These are phyloP conservation scores for Sicyos baderoa DNA, from an alignment of 306 rosid species.

Conservation along the genomic window DNA sequence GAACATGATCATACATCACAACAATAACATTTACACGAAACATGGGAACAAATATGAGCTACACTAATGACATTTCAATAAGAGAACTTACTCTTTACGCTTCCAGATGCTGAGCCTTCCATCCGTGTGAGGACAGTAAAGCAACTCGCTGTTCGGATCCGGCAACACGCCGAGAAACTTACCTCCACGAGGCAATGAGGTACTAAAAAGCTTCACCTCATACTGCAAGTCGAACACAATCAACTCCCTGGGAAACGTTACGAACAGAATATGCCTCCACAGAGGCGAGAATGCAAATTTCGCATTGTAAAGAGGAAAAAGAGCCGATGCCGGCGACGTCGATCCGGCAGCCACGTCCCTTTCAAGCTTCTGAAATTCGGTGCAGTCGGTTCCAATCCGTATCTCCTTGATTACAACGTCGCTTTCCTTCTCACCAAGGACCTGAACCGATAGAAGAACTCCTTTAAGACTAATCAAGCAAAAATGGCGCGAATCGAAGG, in stretches of 20 bases:
- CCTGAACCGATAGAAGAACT: constrained; percentile 48
- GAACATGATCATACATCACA: neutral
- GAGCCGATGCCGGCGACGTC: constrained; percentile 45
- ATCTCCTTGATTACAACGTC: constrained; percentile 51
- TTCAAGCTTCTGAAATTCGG: constrained; percentile 62
- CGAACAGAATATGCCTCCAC: constrained; percentile 68
- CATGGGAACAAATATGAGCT: neutral
- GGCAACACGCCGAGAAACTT: constrained; percentile 84
- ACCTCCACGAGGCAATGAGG: constrained; percentile 78
- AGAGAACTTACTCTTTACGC: constrained; percentile 64
- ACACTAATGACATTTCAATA: neutral
- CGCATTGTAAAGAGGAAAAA: constrained; percentile 50
- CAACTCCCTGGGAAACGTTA: constrained; percentile 84
- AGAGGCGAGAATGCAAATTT: constrained; percentile 64
- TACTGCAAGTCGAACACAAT: constrained; percentile 86
- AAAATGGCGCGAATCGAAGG: constrained; percentile 80
- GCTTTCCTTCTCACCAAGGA: constrained; percentile 57
- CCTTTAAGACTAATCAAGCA: constrained; percentile 79
- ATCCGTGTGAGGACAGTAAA: constrained; percentile 82
- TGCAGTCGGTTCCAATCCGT: constrained; percentile 50
- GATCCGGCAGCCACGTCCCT: constrained; percentile 34
- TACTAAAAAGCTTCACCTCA: constrained; percentile 45
- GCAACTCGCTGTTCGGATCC: constrained; percentile 61
- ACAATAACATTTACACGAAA: neutral
- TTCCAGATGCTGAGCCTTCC: constrained; percentile 93